Evolutionary conservation across 2,329 filamentous ascomycete species (phyloP).

Genomic region (Pseudocercospora pini-densiflorae): DNA sequence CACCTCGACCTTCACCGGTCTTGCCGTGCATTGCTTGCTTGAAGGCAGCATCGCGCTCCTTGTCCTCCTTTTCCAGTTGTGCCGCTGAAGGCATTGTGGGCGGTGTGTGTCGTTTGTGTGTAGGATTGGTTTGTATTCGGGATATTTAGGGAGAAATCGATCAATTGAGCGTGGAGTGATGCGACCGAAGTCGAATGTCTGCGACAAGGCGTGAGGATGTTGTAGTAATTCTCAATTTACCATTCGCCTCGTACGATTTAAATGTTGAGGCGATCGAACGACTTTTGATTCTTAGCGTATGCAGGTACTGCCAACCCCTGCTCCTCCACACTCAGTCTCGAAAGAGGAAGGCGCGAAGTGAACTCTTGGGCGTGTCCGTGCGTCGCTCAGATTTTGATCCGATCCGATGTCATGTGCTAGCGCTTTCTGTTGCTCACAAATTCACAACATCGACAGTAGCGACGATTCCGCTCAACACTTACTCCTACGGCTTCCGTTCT

Average conservation of each 20-base stretch:
- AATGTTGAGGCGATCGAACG: background rate
- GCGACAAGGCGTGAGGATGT: background rate
- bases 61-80: constrained; percentile 47
- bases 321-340: background rate
- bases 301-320: constrained; percentile 5
- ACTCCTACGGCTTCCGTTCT: background rate
- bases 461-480: background rate
- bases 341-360: background rate
- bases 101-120: background rate
- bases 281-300: constrained; percentile 6
- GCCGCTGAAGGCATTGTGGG: constrained; percentile 30
- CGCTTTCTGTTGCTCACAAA: background rate
- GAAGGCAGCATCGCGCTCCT: constrained; percentile 66
- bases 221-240: background rate
- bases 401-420: constrained; percentile 2
- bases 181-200: background rate
- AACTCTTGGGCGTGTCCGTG: background rate
- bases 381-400: background rate
- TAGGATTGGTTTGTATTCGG: background rate
- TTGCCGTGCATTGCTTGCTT: constrained; percentile 80
- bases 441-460: background rate
- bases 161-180: background rate
- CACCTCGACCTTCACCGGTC: constrained; percentile 77
- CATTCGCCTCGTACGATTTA: constrained; percentile 7
- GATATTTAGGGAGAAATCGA: background rate